phyloP scores from a whole-genome alignment of 495 filamentous ascomycete species.

The Lasiosphaeriaceae sp. region DNA sequence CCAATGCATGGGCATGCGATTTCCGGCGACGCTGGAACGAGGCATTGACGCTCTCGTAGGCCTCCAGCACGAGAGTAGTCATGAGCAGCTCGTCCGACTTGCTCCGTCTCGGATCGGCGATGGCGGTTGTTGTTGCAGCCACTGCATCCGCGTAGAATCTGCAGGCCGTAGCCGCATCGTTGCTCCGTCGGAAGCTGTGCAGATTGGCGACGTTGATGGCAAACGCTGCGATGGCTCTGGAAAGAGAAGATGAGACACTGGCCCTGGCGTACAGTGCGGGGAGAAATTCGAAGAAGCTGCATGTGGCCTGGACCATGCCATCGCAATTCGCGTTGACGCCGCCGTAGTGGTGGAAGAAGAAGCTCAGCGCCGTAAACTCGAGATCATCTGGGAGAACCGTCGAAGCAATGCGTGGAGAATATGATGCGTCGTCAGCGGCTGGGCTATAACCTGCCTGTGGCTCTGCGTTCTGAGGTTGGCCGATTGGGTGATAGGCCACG shows the following conservation, averaged over 20 bases:
- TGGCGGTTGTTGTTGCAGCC: background rate
- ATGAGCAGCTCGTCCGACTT: constrained; percentile 1
- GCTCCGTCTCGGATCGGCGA: background rate
- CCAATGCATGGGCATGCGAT: background rate
- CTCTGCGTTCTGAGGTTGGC: background rate
- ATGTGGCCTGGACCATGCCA: background rate
- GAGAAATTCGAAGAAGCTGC: background rate
- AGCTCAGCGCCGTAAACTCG: background rate
- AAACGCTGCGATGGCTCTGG: background rate
- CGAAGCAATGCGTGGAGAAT: background rate
- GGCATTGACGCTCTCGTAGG: background rate
- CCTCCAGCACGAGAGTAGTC: background rate
- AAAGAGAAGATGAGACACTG: background rate
- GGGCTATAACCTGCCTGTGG: too few relatives aligned
- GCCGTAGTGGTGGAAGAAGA: constrained; percentile 1
- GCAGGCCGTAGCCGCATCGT: background rate
- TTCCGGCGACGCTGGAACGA: background rate
- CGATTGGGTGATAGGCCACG: background rate
- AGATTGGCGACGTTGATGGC: background rate
- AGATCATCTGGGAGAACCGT: background rate
- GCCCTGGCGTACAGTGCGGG: background rate
- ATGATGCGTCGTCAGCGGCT: background rate
- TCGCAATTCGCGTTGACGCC: background rate
- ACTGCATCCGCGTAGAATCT: background rate
- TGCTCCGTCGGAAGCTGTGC: background rate